These are phyloP conservation scores for Triticum urartu DNA, from an alignment of 176 grass and related monocot species.

Conservation along the genomic window DNA sequence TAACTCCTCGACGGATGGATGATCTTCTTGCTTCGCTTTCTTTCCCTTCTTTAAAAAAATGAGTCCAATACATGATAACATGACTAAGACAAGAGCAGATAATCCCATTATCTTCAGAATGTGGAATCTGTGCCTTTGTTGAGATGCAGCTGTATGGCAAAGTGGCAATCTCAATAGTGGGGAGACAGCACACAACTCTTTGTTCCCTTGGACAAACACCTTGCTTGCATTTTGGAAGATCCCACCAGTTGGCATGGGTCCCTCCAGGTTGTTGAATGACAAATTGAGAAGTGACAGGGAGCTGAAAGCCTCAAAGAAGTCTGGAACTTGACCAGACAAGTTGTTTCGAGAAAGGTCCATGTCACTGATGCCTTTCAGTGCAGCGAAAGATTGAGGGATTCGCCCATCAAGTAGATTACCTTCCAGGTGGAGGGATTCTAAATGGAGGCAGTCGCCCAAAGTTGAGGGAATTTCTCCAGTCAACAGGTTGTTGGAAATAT, in stretches of 20 bases:
- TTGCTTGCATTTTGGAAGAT: slow-evolving; percentile 32
- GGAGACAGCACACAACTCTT: slow-evolving; percentile 14
- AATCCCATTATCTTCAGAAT: no score
- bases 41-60: background rate
- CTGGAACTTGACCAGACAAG: slow-evolving; percentile 39
- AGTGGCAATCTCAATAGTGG: slow-evolving; percentile 4
- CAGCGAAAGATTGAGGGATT: slow-evolving; percentile 24
- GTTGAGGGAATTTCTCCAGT: slow-evolving; percentile 28
- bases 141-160: background rate
- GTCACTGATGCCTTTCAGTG: background rate
- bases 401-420: slow-evolving; percentile 30
- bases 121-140: background rate
- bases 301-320: background rate
- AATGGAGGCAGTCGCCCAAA: slow-evolving; percentile 18
- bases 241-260: slow-evolving; percentile 30
- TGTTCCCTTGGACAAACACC: slow-evolving; percentile 35
- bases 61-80: background rate
- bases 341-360: slow-evolving; percentile 46
- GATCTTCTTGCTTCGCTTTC: background rate
- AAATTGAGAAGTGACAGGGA: slow-evolving; percentile 37
- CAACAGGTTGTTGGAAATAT: slow-evolving; percentile 32
- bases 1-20: background rate
- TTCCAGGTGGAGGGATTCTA: slow-evolving; percentile 27
- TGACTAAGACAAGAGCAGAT: no score
- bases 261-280: slow-evolving; percentile 50